Evolutionary conservation across 2,329 filamentous ascomycete genomes (phyloP).

Genomic region (Sordariomycetes sp.): DNA sequence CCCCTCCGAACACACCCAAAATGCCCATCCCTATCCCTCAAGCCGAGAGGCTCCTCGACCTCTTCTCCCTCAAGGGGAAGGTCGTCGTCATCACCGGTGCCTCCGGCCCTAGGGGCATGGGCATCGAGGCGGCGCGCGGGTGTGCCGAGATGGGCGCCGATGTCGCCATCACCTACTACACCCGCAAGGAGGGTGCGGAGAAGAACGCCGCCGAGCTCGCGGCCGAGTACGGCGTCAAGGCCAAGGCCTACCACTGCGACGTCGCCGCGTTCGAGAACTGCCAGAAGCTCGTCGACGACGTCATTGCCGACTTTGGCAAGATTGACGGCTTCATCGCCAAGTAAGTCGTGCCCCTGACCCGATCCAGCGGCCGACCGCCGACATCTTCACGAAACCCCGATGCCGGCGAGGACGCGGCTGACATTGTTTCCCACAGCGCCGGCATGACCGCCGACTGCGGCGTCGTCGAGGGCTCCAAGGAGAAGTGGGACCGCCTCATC

Average conservation of each 20-base stretch:
- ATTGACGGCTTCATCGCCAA: conserved; percentile 68
- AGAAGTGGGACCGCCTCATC: conserved; percentile 57
- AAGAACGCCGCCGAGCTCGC: conserved; percentile 56
- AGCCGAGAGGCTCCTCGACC: conserved; percentile 42
- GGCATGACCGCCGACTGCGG: conserved; percentile 57
- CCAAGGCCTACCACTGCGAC: conserved; percentile 9
- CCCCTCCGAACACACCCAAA: conserved; percentile 7
- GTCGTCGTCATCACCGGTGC: conserved; percentile 34
- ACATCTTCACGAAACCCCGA: no score
- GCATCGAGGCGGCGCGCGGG: conserved; percentile 27
- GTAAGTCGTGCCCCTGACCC: conserved; percentile 26
- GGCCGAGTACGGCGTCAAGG: conserved; percentile 55
- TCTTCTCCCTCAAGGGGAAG: conserved; percentile 23
- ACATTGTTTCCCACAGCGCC: conserved; percentile 24
- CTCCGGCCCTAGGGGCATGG: conserved; percentile 37
- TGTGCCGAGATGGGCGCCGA: conserved; percentile 28
- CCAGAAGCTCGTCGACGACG: conserved; percentile 42
- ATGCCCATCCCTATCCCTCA: conserved; percentile 47
- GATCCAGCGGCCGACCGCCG: neutral
- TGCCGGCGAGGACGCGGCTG: conserved; percentile 20
- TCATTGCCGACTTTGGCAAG: conserved; percentile 59
- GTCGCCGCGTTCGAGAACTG: conserved; percentile 19
- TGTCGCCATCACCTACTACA: conserved; percentile 39
- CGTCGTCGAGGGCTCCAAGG: conserved; percentile 52
- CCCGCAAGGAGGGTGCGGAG: conserved; percentile 63